A percentile compares a stretch with the other conserved stretches of the same genome.
These are phyloP conservation scores for Sclerotinia borealis DNA, from an alignment of 2,329 filamentous ascomycete genomes.

Conservation along the genomic window DNA sequence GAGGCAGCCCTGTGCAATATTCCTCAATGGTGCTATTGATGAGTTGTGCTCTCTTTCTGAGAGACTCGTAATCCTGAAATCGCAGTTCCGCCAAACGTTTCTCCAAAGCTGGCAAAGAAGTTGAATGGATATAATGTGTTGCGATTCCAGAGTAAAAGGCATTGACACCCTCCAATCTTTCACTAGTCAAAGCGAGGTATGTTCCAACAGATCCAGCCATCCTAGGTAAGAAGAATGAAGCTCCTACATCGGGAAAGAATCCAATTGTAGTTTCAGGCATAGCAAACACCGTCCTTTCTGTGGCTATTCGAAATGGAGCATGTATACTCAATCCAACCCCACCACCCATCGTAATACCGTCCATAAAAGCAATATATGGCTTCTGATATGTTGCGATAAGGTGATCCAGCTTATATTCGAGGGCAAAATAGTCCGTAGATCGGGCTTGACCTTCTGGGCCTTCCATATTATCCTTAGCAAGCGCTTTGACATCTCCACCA, in stretches of 20 bases:
- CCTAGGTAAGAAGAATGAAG: conserved; percentile 88
- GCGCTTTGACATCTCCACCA: conserved; percentile 79
- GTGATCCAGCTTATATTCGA: conserved; percentile 96
- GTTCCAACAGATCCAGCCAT: conserved; percentile 83
- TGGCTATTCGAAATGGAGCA: conserved; percentile 93
- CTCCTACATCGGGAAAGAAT: conserved; percentile 97
- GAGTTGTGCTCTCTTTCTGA: conserved; percentile 57
- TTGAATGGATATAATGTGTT: conserved; percentile 94
- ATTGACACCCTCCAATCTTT: conserved; percentile 74
- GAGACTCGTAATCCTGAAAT: conserved; percentile 70
- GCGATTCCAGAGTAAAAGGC: conserved; percentile 87
- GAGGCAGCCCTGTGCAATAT: conserved; percentile 78
- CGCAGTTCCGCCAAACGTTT: conserved; percentile 80
- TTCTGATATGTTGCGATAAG: conserved; percentile 89
- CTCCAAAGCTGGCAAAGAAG: conserved; percentile 74
- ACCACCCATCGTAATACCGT: conserved; percentile 97
- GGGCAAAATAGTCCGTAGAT: conserved; percentile 80
- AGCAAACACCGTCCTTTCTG: conserved; percentile 89
- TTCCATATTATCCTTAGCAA: conserved; percentile 67
- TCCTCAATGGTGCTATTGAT: conserved; percentile 90
- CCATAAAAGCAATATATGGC: conserved; percentile 92
- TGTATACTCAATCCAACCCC: conserved; percentile 92
- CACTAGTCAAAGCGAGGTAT: conserved; percentile 88
- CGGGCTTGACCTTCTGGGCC: conserved; percentile 64
- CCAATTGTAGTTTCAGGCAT: conserved; percentile 99